These are phyloP conservation scores for Raphanus hybrid DNA, from an alignment of 441 rosid genomes.

Conservation along the genomic window DNA sequence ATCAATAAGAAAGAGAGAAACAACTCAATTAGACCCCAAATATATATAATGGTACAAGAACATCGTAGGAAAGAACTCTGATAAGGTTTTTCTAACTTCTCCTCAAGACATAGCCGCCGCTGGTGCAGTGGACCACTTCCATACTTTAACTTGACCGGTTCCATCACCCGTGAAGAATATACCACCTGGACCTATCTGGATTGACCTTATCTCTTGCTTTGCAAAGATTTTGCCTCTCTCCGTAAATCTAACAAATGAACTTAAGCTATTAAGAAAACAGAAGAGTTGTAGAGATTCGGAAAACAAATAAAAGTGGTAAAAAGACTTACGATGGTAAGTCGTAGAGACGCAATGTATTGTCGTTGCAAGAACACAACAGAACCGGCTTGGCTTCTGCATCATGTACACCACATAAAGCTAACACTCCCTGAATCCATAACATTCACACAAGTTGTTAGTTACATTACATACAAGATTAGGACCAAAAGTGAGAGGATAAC, in stretches of 20 bases:
- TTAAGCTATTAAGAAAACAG: slow-evolving; percentile 4
- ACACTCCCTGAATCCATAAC: slow-evolving; percentile 66
- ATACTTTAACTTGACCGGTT: slow-evolving; percentile 90
- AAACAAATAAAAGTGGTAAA: background rate
- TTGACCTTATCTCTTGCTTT: slow-evolving; percentile 80
- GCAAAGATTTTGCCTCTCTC: slow-evolving; percentile 92
- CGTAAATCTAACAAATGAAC: slow-evolving; percentile 57
- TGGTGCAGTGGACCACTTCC: slow-evolving; percentile 74
- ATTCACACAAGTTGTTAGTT: slow-evolving; percentile 28
- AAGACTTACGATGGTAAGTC: slow-evolving; percentile 95
- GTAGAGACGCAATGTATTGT: slow-evolving; percentile 71
- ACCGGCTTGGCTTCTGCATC: slow-evolving; percentile 91
- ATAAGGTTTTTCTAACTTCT: background rate
- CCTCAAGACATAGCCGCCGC: slow-evolving; percentile 37
- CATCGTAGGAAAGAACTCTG: slow-evolving; percentile 15
- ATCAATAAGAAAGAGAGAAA: slow-evolving; percentile 14
- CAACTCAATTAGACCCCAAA: slow-evolving; percentile 15
- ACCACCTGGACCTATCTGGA: slow-evolving; percentile 83
- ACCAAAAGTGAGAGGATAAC: background rate
- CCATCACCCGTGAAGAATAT: slow-evolving; percentile 95
- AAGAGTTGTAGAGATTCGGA: background rate
- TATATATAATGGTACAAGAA: slow-evolving; percentile 35
- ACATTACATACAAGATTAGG: background rate
- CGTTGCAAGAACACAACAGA: slow-evolving; percentile 84
- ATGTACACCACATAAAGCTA: slow-evolving; percentile 81